phyloP scores from a whole-genome alignment of 2,329 filamentous ascomycete genomes.

The Colletotrichum sp. region DNA sequence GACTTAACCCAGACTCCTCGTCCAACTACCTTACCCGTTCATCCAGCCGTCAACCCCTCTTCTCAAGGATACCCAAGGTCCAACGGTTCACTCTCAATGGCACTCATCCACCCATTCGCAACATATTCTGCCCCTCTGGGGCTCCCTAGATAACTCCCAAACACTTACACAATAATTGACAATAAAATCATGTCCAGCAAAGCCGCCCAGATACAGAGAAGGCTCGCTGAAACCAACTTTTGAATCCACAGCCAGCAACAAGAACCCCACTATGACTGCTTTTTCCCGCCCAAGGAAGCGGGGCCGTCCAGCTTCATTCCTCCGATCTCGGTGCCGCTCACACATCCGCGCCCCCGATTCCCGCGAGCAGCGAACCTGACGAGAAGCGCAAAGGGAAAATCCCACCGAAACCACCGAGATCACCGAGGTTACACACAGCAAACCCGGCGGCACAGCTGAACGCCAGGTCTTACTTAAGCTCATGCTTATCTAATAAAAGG shows the following conservation, averaged over 20 bases:
- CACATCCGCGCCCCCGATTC: neutral
- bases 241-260: neutral
- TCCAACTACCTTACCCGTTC: neutral
- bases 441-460: neutral
- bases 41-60: neutral
- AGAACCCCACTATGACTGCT: neutral
- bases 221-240: neutral
- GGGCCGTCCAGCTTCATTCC: neutral
- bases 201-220: neutral
- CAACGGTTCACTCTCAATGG: neutral
- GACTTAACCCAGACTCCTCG: neutral
- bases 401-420: neutral
- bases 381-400: neutral
- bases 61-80: neutral
- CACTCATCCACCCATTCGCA: neutral
- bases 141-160: neutral
- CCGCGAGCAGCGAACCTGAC: neutral
- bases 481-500: neutral
- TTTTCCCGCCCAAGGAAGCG: neutral
- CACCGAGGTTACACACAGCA: neutral
- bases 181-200: neutral
- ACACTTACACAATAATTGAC: neutral
- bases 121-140: neutral
- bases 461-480: neutral
- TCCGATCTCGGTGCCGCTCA: slow-evolving; percentile 12